Evolutionary conservation across 2,329 filamentous ascomycete species (phyloP).

Genomic region (Cercospora beticola): DNA sequence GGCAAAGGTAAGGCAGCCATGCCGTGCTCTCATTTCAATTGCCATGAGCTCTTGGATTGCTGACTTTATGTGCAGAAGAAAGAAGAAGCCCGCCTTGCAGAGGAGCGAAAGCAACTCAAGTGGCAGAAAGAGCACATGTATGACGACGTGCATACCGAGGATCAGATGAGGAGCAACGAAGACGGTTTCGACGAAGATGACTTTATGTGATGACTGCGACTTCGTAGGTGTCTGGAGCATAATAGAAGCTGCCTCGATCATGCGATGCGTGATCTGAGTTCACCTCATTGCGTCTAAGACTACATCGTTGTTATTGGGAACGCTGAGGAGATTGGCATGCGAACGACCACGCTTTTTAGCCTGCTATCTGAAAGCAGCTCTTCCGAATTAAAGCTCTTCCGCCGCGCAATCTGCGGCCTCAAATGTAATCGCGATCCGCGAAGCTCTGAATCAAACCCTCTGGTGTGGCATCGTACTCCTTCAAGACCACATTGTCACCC

Average conservation of each 20-base stretch:
- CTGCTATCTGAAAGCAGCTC: not conserved
- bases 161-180: constrained; percentile 85
- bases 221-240: not conserved
- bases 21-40: not conserved
- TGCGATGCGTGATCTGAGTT: not conserved
- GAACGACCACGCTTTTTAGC: not conserved
- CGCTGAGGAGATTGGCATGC: not conserved
- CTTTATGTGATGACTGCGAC: constrained; percentile 64
- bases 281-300: not conserved
- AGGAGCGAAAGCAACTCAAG: constrained; percentile 84
- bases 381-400: not conserved
- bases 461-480: constrained; percentile 80
- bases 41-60: not conserved
- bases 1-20: constrained; percentile 55
- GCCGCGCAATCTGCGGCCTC: not conserved
- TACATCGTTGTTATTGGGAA: not conserved
- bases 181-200: constrained; percentile 78
- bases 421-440: constrained; percentile 41
- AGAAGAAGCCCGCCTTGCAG: constrained; percentile 69
- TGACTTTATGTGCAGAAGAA: constrained; percentile 57
- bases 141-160: constrained; percentile 84
- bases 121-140: constrained; percentile 98
- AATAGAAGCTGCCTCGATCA: not conserved
- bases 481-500: constrained; percentile 68
- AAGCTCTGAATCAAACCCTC: constrained; percentile 82